Conservation (phyloP, 1,284 basidiomycete species). For the Cutaneotrichosporon sp. region DNA sequence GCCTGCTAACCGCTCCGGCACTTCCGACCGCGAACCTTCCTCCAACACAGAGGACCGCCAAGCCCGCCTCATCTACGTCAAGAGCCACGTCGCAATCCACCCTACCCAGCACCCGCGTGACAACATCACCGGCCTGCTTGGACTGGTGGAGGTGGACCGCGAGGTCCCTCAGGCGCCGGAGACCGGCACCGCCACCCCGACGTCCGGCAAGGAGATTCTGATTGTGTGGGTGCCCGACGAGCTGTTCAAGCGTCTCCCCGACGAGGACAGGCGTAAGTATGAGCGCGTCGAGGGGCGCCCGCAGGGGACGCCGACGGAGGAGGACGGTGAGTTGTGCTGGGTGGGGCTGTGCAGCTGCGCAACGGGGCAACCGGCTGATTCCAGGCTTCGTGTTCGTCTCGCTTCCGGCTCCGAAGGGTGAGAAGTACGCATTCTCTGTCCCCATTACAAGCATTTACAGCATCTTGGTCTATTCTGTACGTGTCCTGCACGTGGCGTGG, state of each 20-base stretch:
- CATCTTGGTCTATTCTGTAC: slow-evolving; percentile 73
- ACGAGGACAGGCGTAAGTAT: slow-evolving; percentile 44
- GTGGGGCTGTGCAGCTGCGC: slow-evolving; percentile 5
- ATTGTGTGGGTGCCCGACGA: slow-evolving; percentile 53
- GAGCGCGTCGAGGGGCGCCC: slow-evolving; percentile 35
- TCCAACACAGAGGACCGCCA: slow-evolving; percentile 24
- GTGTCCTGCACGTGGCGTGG: slow-evolving; percentile 5
- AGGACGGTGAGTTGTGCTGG: slow-evolving; percentile 42
- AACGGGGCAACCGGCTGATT: slow-evolving; percentile 3
- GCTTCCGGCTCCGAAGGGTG: slow-evolving; percentile 59
- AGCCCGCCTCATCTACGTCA: slow-evolving; percentile 70
- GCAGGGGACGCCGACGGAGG: slow-evolving; percentile 25
- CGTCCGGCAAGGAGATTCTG: slow-evolving; percentile 34
- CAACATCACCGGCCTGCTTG: slow-evolving; percentile 90
- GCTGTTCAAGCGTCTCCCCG: slow-evolving; percentile 46
- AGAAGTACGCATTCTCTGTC: slow-evolving; percentile 93
- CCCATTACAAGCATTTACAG: slow-evolving; percentile 88
- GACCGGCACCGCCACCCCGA: neutral
- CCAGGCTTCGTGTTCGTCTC: slow-evolving; percentile 52
- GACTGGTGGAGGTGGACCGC: slow-evolving; percentile 67
- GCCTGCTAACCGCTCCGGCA: neutral
- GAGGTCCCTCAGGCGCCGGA: slow-evolving; percentile 18
- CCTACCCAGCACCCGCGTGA: slow-evolving; percentile 88
- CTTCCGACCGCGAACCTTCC: neutral
- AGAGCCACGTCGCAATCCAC: slow-evolving; percentile 91